Percentiles rank a stretch among this genome's conserved stretches.
Conservation (phyloP, 495 filamentous ascomycete genomes). For the Penicillium cosmopolitanum region DNA sequence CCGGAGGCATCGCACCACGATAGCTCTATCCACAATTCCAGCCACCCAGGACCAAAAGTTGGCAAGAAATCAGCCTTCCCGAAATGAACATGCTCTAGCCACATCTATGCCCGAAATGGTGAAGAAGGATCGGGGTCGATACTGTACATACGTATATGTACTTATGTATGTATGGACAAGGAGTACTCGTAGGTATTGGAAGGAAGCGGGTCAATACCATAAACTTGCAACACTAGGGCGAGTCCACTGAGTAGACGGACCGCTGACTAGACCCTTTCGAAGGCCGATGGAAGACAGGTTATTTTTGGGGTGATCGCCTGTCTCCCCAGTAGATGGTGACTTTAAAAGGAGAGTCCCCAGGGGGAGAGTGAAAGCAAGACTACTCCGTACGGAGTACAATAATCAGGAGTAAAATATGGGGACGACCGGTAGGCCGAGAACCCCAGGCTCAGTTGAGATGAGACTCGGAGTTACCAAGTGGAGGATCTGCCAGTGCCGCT, state of each 20-base stretch:
- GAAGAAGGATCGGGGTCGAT: slow-evolving; percentile 14
- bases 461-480: too few species aligned
- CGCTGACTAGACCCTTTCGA: slow-evolving; percentile 26
- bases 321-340: background rate
- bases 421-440: background rate
- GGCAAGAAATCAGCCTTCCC: background rate
- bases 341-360: background rate
- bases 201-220: slow-evolving; percentile 24
- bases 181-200: slow-evolving; percentile 1
- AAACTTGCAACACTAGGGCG: slow-evolving; percentile 33
- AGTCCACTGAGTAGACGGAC: slow-evolving; percentile 22
- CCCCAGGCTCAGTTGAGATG: too few species aligned
- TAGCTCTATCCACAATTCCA: slow-evolving; percentile 5
- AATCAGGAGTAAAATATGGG: background rate
- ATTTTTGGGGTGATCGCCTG: slow-evolving; percentile 29
- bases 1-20: background rate
- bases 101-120: slow-evolving; percentile 22
- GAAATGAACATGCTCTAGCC: slow-evolving; percentile 16
- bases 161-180: too few species aligned
- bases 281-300: slow-evolving; percentile 21
- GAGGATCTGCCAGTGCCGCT: background rate
- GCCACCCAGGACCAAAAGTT: background rate
- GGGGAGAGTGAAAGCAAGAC: background rate
- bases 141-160: slow-evolving; percentile 11
- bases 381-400: too few species aligned